Percentiles rank a stretch among this genome's conserved stretches.
phyloP scores from a whole-genome alignment of 306 rosid species.

The Psophocarpus tetragonolobus region DNA sequence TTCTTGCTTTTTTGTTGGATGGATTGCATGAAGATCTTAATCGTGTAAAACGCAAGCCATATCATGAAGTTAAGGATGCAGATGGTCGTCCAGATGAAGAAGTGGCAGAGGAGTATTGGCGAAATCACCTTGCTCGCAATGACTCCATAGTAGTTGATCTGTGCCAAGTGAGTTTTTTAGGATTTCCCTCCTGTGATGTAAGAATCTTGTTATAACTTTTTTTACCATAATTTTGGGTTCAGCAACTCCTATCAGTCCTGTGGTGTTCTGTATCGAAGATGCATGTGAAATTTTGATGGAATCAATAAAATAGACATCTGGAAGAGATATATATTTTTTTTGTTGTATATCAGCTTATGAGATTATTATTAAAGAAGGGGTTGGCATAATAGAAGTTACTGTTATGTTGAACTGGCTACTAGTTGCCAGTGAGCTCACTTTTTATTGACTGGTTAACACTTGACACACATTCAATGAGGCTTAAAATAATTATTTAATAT shows the following conservation, averaged over 20 bases:
- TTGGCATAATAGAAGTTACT: conserved; percentile 18
- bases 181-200: background rate
- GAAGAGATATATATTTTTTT: background rate
- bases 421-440: conserved; percentile 12
- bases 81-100: conserved; percentile 76
- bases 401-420: conserved; percentile 7
- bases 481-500: background rate
- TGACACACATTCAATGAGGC: conserved; percentile 17
- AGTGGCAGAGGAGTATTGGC: conserved; percentile 86
- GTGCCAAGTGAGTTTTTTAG: conserved; percentile 59
- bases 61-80: conserved; percentile 75
- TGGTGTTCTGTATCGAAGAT: background rate
- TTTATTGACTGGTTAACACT: conserved; percentile 24
- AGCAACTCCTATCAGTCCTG: background rate
- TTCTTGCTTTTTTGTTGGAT: conserved; percentile 90
- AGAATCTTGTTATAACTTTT: background rate
- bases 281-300: background rate
- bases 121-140: conserved; percentile 81
- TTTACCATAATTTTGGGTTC: background rate
- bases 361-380: conserved; percentile 4
- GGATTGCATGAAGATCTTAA: conserved; percentile 93
- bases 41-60: conserved; percentile 81
- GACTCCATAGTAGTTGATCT: conserved; percentile 77
- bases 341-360: conserved; percentile 3
- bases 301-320: conserved; percentile 1